Conservation (phyloP, 2,329 filamentous ascomycete species). For the Penicillium sp. region DNA sequence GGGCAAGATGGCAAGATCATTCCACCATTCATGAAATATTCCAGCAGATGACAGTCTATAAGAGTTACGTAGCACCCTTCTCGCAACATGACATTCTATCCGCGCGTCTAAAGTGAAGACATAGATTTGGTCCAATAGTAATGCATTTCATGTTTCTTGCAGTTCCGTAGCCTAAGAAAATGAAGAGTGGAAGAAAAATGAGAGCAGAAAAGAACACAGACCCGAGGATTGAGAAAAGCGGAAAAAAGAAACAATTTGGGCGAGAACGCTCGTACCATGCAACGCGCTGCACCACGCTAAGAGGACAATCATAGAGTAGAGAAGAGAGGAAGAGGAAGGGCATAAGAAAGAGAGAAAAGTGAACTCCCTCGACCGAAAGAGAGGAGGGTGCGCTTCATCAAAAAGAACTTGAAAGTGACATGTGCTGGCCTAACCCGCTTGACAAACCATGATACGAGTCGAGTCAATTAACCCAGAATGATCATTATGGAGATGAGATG, state of each 20-base stretch:
- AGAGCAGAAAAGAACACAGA: conserved; percentile 12
- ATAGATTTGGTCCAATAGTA: neutral
- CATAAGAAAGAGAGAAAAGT: neutral
- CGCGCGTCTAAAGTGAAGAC: neutral
- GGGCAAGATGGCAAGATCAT: neutral
- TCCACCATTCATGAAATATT: neutral
- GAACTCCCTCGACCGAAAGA: neutral
- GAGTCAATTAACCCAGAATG: neutral
- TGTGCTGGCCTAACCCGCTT: neutral
- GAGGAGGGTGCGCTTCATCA: neutral
- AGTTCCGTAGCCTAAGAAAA: neutral
- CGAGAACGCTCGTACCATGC: conserved; percentile 18
- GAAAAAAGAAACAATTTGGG: conserved; percentile 9
- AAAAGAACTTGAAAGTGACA: neutral
- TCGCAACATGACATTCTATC: neutral
- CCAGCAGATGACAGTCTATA: neutral
- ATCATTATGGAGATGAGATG: neutral
- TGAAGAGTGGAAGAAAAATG: neutral
- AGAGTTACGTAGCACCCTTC: neutral
- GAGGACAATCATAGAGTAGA: conserved; percentile 10
- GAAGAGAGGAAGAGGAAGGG: neutral
- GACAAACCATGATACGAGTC: neutral
- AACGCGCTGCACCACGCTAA: conserved; percentile 20
- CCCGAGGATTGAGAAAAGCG: conserved; percentile 1
- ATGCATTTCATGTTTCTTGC: conserved; percentile 2